Percentiles rank a stretch among this genome's conserved stretches.
These are phyloP conservation scores for Plasmodium vinckei DNA, from an alignment of 169 alveolate genomes.

Conservation along the genomic window DNA sequence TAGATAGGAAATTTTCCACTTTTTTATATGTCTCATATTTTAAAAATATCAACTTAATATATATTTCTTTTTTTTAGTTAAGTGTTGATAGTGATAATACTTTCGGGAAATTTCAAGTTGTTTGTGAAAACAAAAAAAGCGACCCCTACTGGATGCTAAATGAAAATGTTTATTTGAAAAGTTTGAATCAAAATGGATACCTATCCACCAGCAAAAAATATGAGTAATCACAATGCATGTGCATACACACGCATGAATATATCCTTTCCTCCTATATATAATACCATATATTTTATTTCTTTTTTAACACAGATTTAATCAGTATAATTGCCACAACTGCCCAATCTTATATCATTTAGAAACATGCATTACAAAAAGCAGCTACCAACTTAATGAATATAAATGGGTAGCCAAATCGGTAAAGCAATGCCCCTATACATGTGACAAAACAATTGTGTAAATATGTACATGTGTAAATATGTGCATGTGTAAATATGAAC, in stretches of 20 bases:
- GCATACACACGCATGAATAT: not conserved
- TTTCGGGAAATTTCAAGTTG: conserved; percentile 49
- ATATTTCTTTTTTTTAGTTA: conserved; percentile 17
- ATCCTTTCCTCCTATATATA: not conserved
- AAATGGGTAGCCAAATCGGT: conserved; percentile 72
- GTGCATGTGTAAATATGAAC: too few relatives aligned
- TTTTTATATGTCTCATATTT: not conserved
- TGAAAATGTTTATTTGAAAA: conserved; percentile 35
- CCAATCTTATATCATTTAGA: conserved; percentile 60
- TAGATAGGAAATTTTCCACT: not conserved
- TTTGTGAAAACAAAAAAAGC: conserved; percentile 48
- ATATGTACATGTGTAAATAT: too few relatives aligned
- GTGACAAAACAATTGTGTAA: not conserved
- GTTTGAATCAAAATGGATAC: conserved; percentile 44
- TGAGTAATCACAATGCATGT: conserved; percentile 29
- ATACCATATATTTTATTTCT: not conserved
- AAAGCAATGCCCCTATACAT: not conserved
- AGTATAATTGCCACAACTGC: conserved; percentile 59
- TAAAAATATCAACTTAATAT: too few relatives aligned
- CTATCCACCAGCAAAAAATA: conserved; percentile 59
- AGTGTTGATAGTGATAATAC: conserved; percentile 22
- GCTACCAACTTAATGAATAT: conserved; percentile 10
- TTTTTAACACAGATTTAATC: conserved; percentile 29
- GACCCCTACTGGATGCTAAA: conserved; percentile 25
- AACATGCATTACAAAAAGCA: conserved; percentile 33